Percentiles rank a stretch among this genome's conserved stretches.
These are phyloP conservation scores for Beauveria asiatica DNA, from an alignment of 2,329 filamentous ascomycete species.

Conservation along the genomic window DNA sequence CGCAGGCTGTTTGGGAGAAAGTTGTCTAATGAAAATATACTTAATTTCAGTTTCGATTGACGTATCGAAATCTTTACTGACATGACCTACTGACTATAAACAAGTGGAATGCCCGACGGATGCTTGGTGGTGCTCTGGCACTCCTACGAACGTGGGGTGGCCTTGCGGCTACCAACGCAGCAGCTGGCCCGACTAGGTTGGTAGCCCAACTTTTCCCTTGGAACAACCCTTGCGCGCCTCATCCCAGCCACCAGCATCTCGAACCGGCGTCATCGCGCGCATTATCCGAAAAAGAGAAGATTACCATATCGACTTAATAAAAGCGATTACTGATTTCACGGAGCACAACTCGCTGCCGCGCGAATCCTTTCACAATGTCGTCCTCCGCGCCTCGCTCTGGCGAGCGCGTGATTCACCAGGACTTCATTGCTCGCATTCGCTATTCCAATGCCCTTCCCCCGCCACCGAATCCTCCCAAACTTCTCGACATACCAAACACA, in stretches of 20 bases:
- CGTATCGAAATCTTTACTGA: neutral
- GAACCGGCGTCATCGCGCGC: constrained; percentile 1
- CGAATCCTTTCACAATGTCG: constrained; percentile 19
- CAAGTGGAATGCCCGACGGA: neutral
- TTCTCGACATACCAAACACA: constrained; percentile 92
- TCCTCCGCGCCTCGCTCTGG: constrained; percentile 32
- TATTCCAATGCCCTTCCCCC: constrained; percentile 95
- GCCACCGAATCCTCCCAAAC: constrained; percentile 88
- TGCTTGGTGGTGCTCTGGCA: neutral
- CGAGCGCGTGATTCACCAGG: constrained; percentile 69
- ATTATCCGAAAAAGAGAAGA: constrained; percentile 13
- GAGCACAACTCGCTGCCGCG: constrained; percentile 8
- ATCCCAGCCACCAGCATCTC: neutral
- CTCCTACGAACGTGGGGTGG: constrained; percentile 1
- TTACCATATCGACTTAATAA: neutral
- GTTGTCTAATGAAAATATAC: constrained; percentile 12
- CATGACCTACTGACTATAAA: neutral
- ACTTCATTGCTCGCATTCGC: constrained; percentile 92
- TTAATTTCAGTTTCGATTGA: constrained; percentile 4
- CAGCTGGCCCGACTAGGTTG: neutral
- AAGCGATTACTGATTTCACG: neutral
- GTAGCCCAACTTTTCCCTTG: constrained; percentile 7
- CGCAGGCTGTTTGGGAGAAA: neutral
- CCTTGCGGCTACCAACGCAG: neutral
- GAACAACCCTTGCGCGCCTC: neutral